Base-by-base conservation (phyloP, 73 alveolate species). In the Durusdinium trenchii region DNA sequence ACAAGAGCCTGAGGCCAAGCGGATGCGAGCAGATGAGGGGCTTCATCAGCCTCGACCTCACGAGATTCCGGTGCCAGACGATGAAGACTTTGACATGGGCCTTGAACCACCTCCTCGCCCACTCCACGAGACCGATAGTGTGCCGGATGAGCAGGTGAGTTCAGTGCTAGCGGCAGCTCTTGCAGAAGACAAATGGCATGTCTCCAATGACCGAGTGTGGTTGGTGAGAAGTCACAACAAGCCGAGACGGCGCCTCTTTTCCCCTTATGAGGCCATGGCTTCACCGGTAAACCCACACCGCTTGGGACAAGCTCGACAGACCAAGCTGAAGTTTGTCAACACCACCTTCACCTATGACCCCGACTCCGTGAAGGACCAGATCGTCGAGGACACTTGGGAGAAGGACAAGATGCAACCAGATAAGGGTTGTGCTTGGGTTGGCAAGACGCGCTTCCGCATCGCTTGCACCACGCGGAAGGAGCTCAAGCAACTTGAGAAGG, bases 401-500 rank as follows among this genome's bases (percentile, higher is more conserved):
- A 10, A 3, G 20, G 23, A 28, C 2, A 48, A 35, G 2, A 12
- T 23, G 23, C 35, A 35, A 16, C 9, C 12, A 48, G 50, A 5
- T 10, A 35, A n/a, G 82, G 50, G 5, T 23, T 30, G 38, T 5
- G 50, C 6, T 2, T 69, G 82, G 82, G 30, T 30, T 10, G 82
- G 82, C 82, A 23, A 16, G 2, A 69, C 82, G 3, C 38, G 87
- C 52, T 42, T 45, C 52, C 36, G 92, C 23, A 36, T 0, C 2
- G 71, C 36, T 32, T 42, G 47, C n/a, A 16, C 64, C 14, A 86
- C 95, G 0, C 76, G 95, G 16, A 62, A 57, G 35, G 95, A 86
- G 46, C 60, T 23, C 60, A 86, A 86, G 48, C 84, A 82, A 0
- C 40, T 86, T 30, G 95, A 86, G 40, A 57, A 61, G 64, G 95